Base-by-base conservation (phyloP, 2,329 filamentous ascomycete genomes). In the Mycosphaerelloides madeirae region DNA sequence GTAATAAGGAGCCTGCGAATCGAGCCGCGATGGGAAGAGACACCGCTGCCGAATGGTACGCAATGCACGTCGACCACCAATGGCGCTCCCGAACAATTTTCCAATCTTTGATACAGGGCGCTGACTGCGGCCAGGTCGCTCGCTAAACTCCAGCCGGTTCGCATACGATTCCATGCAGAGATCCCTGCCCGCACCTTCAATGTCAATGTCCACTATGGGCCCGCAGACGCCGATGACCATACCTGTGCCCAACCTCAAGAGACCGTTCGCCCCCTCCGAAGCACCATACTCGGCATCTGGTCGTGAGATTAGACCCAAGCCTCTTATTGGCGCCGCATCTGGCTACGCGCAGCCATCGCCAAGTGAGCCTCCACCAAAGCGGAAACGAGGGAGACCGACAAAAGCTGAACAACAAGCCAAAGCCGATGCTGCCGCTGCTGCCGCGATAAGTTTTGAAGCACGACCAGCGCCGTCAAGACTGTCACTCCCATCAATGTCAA, bases 31-130 rank as follows among this genome's bases (percentile, higher is more conserved):
- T 77, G 73, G 74, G 66, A 67, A 41, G 67, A 76, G 43, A 71
- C 72, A 52, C 63, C 71, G 31, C 61, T 77, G 47, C 75, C 75
- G 50, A 63, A 63, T 57, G 74, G 75, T 77, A 65, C 54, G 22
- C 22, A 25, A 25, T 25, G 22, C 22, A 25, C 22, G 22, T 25
- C 22, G 22, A 25, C 22, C 22, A 25, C 22, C 22, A 25, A 6
- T 25, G 22, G 22, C 22, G 22, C 22, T 25, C 5, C 22, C 22
- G 9, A 25, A 25, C 14, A 41, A 32, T 12, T 41, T 18, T 31
- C 20, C 12, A 31, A 40, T 18, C 32, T 38, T 31, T 28, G 37
- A 31, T 44, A 28, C 47, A 47, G 29, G 34, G 44, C 29, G 41
- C 51, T 53, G 38, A 50, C 39, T 38, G 16, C 31, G 36, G 13